These are phyloP conservation scores for Calonectria naviculata DNA, from an alignment of 2,329 filamentous ascomycete genomes.

Conservation along the genomic window DNA sequence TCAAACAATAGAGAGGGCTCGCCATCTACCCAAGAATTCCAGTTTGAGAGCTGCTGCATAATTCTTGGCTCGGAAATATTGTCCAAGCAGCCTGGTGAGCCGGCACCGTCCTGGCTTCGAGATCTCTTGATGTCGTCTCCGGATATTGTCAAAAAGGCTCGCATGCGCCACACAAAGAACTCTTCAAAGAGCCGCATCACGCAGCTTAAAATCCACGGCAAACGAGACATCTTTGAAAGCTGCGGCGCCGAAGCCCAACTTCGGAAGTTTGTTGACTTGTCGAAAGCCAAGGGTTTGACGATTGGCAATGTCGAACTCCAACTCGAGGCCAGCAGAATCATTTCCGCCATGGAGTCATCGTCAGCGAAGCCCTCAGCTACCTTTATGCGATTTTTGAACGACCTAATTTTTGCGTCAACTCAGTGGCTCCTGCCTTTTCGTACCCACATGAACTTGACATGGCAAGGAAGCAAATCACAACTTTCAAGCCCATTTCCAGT, in stretches of 20 bases:
- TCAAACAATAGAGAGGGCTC: slow-evolving; percentile 12
- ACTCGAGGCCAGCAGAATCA: slow-evolving; percentile 25
- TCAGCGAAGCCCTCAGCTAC: slow-evolving; percentile 10
- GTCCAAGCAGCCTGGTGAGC: not conserved
- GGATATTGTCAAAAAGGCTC: slow-evolving; percentile 25
- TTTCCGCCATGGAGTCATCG: slow-evolving; percentile 19
- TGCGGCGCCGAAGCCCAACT: slow-evolving; percentile 33
- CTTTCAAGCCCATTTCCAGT: too few species aligned
- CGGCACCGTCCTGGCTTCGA: slow-evolving; percentile 33
- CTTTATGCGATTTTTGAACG: slow-evolving; percentile 4
- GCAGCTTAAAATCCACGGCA: slow-evolving; percentile 33
- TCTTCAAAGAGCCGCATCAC: slow-evolving; percentile 27
- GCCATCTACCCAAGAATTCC: slow-evolving; percentile 29
- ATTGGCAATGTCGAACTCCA: slow-evolving; percentile 29
- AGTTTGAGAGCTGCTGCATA: slow-evolving; percentile 37
- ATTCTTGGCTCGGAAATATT: slow-evolving; percentile 38
- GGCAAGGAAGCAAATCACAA: too few species aligned
- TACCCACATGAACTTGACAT: too few species aligned
- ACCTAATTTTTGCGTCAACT: not conserved
- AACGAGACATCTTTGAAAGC: slow-evolving; percentile 33
- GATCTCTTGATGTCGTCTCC: slow-evolving; percentile 35
- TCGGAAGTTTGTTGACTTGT: slow-evolving; percentile 1
- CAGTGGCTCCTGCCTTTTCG: too few species aligned
- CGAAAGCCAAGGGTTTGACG: slow-evolving; percentile 2
- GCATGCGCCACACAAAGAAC: slow-evolving; percentile 31